Evolutionary conservation across 257 asterid species (phyloP).

Genomic region (Petrea volubilis): DNA sequence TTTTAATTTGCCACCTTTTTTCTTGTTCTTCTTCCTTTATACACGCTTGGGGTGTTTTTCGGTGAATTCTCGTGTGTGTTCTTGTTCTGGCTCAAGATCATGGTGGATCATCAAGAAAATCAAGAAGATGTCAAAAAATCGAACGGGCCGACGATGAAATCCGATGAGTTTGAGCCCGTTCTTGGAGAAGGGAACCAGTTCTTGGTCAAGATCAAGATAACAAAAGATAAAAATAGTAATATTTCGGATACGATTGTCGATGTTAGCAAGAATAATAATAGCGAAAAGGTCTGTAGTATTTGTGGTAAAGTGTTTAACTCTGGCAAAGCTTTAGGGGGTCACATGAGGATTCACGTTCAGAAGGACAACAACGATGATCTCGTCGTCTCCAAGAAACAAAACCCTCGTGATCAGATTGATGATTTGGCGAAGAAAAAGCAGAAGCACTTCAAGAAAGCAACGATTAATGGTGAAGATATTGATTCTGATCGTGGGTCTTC

Average conservation of each 20-base stretch:
- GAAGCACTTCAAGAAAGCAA: too few relatives aligned
- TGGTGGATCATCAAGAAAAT: slow-evolving; percentile 28
- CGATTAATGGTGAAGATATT: too few relatives aligned
- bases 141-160: too few relatives aligned
- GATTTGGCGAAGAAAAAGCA: neutral
- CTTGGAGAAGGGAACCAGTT: slow-evolving; percentile 20
- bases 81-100: neutral
- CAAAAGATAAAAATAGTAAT: neutral
- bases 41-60: neutral
- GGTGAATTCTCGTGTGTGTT: too few relatives aligned
- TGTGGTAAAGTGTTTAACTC: slow-evolving; percentile 56
- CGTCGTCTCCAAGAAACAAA: neutral
- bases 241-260: neutral
- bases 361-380: neutral
- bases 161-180: neutral
- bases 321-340: slow-evolving; percentile 87
- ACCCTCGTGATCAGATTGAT: neutral
- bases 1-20: neutral
- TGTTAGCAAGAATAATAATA: neutral
- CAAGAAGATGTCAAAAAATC: slow-evolving; percentile 9
- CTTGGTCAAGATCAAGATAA: neutral
- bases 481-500: neutral
- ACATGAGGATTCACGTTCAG: slow-evolving; percentile 67
- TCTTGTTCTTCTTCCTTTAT: neutral
- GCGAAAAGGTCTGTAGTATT: slow-evolving; percentile 43